Conservation (phyloP, 495 filamentous ascomycete species). For the Talaromyces liani region DNA sequence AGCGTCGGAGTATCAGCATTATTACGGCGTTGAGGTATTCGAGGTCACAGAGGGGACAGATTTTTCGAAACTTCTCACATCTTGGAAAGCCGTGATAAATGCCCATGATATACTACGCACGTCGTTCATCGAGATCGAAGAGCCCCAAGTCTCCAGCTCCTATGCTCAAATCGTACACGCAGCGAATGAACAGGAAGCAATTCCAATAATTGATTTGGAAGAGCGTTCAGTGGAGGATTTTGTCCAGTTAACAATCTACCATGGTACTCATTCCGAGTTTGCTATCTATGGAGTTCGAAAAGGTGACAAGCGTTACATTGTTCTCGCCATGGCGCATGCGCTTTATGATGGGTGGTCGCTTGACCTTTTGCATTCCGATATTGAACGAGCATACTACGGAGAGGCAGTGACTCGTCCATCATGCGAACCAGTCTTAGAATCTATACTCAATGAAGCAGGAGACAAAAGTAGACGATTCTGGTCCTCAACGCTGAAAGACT, state of each 20-base stretch:
- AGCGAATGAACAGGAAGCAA: conserved; percentile 13
- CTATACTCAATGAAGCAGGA: conserved; percentile 26
- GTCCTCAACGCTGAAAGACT: conserved; percentile 31
- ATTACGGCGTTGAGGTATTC: conserved; percentile 76
- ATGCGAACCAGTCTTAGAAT: conserved; percentile 40
- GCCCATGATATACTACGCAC: conserved; percentile 64
- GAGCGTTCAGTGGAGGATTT: background rate
- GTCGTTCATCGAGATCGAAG: conserved; percentile 54
- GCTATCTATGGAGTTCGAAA: background rate
- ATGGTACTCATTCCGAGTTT: background rate
- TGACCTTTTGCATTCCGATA: conserved; percentile 53
- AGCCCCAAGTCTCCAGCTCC: conserved; percentile 40
- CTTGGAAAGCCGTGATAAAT: conserved; percentile 52
- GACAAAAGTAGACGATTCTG: conserved; percentile 48
- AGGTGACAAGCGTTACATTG: conserved; percentile 31
- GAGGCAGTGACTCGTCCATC: conserved; percentile 27
- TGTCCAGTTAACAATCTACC: conserved; percentile 5
- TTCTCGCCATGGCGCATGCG: conserved; percentile 66
- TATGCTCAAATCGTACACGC: conserved; percentile 60
- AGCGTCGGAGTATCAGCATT: conserved; percentile 56
- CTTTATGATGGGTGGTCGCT: conserved; percentile 74
- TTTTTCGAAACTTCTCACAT: conserved; percentile 41
- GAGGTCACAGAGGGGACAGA: conserved; percentile 46
- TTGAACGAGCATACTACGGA: conserved; percentile 49
- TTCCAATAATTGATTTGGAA: conserved; percentile 17